Evolutionary conservation across 805 yeast species (phyloP).

Genomic region (Teunomyces gatunensis): DNA sequence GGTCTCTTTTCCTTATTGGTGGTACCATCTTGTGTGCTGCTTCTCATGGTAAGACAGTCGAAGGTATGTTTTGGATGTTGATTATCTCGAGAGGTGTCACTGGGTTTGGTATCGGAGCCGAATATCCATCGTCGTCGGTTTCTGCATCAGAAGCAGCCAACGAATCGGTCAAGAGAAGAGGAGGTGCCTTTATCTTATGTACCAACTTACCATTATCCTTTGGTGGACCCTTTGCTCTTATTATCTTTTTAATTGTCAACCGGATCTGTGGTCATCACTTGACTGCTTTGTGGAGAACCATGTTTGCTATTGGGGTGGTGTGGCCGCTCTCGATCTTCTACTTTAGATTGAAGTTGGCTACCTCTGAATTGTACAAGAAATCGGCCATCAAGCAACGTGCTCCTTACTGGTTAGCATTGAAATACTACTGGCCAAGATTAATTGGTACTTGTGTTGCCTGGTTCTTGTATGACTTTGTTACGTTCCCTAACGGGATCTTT

Average conservation of each 20-base stretch:
- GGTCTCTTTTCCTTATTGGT: conserved; percentile 57
- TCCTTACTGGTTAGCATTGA: conserved; percentile 54
- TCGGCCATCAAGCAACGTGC: conserved; percentile 58
- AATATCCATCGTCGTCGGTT: conserved; percentile 67
- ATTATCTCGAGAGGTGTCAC: conserved; percentile 70
- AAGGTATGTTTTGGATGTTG: conserved; percentile 78
- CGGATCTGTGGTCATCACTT: conserved; percentile 44
- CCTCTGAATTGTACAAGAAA: conserved; percentile 61
- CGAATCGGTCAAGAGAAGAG: conserved; percentile 61
- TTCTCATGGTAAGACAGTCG: conserved; percentile 54
- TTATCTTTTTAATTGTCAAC: conserved; percentile 65
- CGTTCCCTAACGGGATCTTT: conserved; percentile 76
- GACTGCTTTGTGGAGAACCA: conserved; percentile 64
- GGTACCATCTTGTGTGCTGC: conserved; percentile 71
- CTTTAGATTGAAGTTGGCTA: conserved; percentile 68
- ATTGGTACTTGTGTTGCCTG: conserved; percentile 73
- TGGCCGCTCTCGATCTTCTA: conserved; percentile 74
- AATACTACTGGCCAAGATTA: conserved; percentile 65
- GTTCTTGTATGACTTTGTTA: conserved; percentile 79
- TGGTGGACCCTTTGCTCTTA: conserved; percentile 77
- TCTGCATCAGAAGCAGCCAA: conserved; percentile 74
- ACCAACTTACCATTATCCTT: conserved; percentile 72
- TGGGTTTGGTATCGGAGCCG: conserved; percentile 80
- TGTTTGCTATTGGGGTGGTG: conserved; percentile 61
- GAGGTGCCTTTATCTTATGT: conserved; percentile 61